Base-by-base conservation (phyloP, 805 yeast genomes). In the Candida xiaguanensis region DNA sequence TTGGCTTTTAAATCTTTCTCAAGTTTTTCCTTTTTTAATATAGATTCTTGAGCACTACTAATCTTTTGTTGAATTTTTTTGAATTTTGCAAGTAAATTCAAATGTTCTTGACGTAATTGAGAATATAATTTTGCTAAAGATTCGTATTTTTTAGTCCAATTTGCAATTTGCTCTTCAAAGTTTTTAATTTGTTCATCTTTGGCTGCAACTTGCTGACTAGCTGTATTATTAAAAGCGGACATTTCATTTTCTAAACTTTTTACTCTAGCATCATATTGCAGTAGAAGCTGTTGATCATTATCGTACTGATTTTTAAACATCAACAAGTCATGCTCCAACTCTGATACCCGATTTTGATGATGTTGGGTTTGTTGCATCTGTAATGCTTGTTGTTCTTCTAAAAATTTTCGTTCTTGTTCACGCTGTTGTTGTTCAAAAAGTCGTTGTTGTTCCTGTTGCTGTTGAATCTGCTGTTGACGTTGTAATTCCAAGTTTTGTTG, bases 21-120 rank as follows among this genome's bases (percentile, higher is more conserved):
- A 26, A 85, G 63, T 54, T 78, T 78, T 53, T 89, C 96, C 48
- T 89, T 79, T 60, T 80, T 84, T 46, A 84, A 84, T 46, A 89
- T 77, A 0, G 95, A 85, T 62, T 89, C 96, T 57, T 88, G 95
- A 8, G 96, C 96, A 48, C 78, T 72, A 11, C 89, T 83, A 2
- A 93, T 95, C 61, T 85, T 86, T 49, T 87, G 85, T 62, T 88
- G 95, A 34, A 82, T 72, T 50, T 83, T 81, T 57, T 90, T 89
- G 56, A 82, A 82, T 55, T 82, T 83, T 37, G 84, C 72, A 55
- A 90, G 72, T 40, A 89, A 63, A 46, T 81, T 84, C 53, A 90
- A 71, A 56, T 90, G 96, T 61, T 90, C 97, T 61, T 86, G 95
- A 55, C 97, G 82, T 50, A 90, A 70, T 62, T 89, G 96, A 2